Conservation (phyloP, 2,329 filamentous ascomycete species). For the Boeremia exigua region DNA sequence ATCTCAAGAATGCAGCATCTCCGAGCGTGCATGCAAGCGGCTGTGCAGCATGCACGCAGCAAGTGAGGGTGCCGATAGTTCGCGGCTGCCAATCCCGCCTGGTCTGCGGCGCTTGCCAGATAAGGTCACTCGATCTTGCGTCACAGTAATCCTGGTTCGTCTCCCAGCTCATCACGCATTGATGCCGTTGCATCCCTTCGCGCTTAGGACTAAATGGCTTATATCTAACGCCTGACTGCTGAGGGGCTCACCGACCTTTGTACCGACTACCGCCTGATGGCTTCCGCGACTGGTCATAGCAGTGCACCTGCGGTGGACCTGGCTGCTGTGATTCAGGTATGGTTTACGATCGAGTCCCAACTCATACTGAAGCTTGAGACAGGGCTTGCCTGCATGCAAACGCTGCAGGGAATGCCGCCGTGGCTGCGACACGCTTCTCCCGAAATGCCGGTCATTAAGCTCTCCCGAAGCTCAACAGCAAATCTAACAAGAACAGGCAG, state of each 20-base stretch:
- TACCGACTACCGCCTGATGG: constrained; percentile 1
- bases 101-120: constrained; percentile 23
- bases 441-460: constrained; percentile 38
- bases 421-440: constrained; percentile 46
- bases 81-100: constrained; percentile 18
- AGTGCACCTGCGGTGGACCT: constrained; percentile 21
- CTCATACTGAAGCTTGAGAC: constrained; percentile 6
- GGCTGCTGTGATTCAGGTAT: constrained; percentile 33
- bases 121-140: constrained; percentile 18
- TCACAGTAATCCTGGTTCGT: constrained; percentile 12
- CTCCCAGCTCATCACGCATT: constrained; percentile 12
- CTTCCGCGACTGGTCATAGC: constrained; percentile 5
- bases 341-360: background rate
- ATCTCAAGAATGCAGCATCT: constrained; percentile 1
- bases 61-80: constrained; percentile 5
- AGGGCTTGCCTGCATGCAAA: constrained; percentile 45
- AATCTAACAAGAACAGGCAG: constrained; percentile 34
- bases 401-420: constrained; percentile 45
- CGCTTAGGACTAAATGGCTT: constrained; percentile 3
- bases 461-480: constrained; percentile 1
- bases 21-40: background rate
- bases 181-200: background rate
- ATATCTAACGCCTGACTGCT: background rate
- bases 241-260: background rate
- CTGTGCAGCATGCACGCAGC: constrained; percentile 3